phyloP scores from a whole-genome alignment of 2,329 filamentous ascomycete genomes.

The Curvularia eragrostidis region DNA sequence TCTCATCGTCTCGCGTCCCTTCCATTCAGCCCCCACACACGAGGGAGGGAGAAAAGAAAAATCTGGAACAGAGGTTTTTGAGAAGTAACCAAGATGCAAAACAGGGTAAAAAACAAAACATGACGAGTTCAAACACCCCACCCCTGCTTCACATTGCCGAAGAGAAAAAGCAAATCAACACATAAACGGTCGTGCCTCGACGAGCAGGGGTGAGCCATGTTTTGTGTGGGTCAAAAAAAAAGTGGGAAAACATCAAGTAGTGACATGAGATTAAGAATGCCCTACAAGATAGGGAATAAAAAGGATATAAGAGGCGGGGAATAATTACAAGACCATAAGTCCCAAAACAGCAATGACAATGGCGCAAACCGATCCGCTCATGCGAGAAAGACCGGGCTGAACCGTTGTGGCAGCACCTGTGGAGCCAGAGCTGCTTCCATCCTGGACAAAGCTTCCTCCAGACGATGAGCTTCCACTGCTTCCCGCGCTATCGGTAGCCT shows the following conservation, averaged over 20 bases:
- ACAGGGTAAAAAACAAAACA: background rate
- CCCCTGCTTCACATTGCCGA: background rate
- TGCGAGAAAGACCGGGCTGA: background rate
- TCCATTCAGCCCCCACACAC: background rate
- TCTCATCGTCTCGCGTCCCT: background rate
- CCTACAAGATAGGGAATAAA: background rate
- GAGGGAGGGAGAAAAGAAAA: background rate
- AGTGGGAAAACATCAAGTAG: background rate
- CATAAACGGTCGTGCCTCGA: background rate
- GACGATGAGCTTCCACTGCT: background rate
- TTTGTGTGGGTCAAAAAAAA: background rate
- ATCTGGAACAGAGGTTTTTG: background rate
- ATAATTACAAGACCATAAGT: constrained; percentile 1
- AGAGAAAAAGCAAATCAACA: background rate
- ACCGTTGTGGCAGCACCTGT: background rate
- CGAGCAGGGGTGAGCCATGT: background rate
- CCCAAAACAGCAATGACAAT: constrained; percentile 6
- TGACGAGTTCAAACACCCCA: background rate
- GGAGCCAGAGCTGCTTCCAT: background rate
- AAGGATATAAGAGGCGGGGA: background rate
- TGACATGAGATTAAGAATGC: background rate
- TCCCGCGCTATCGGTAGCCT: constrained; percentile 5
- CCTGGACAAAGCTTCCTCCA: constrained; percentile 1
- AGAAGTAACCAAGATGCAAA: background rate
- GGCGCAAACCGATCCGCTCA: background rate